These are phyloP conservation scores for Nicotiana attenuata DNA, from an alignment of 257 asterid species.

Conservation along the genomic window DNA sequence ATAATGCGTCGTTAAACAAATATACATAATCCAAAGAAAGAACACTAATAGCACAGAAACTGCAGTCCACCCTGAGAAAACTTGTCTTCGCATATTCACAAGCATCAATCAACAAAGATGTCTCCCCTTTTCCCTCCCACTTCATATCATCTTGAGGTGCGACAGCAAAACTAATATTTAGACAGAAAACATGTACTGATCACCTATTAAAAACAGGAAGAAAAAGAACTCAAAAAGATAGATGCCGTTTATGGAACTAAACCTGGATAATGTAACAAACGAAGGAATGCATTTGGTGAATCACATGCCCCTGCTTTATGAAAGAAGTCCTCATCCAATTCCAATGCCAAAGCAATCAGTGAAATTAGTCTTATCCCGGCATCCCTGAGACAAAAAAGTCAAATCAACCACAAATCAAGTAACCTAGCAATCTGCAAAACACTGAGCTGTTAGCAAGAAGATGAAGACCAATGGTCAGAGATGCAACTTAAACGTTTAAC, in stretches of 20 bases:
- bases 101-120: neutral
- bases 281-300: conserved; percentile 37
- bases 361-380: conserved; percentile 40
- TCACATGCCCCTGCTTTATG: conserved; percentile 41
- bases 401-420: neutral
- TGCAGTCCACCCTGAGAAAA: neutral
- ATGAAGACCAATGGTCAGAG: neutral
- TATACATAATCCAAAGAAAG: neutral
- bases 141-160: neutral
- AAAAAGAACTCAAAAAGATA: neutral
- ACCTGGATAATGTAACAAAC: conserved; percentile 61
- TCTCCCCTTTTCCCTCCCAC: neutral
- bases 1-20: neutral
- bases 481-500: neutral
- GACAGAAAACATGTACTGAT: neutral
- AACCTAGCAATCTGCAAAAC: neutral
- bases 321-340: conserved; percentile 50
- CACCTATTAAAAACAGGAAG: neutral
- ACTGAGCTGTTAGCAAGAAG: neutral
- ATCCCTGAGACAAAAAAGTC: conserved; percentile 28
- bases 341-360: conserved; percentile 44
- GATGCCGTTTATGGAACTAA: neutral
- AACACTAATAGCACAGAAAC: neutral
- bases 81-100: neutral
- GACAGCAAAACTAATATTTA: neutral